Conservation (phyloP, 306 rosid species). For the barrel medic (Medicago truncatula) region MtrunA17r5.0-ANR NC_053048.1:40718501-40719000, state of each 20-base stretch:
- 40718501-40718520: neutral
- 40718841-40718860: conserved; percentile 95
- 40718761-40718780: conserved; percentile 59
- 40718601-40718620: neutral
- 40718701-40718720: conserved; percentile 77
- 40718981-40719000: conserved; percentile 62
- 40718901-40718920: conserved; percentile 1
- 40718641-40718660: conserved; percentile 70
- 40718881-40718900: conserved; percentile 47
- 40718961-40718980: conserved; percentile 50
- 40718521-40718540: neutral
- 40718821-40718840: conserved; percentile 63
- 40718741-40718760: conserved; percentile 64
- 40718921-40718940: neutral
- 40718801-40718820: conserved; percentile 69
- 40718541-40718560: neutral
- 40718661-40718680: conserved; percentile 70
- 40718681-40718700: conserved; percentile 66
- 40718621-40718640: conserved; percentile 58
- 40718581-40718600: neutral
- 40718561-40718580: conserved; percentile 4
- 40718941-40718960: too few relatives aligned
- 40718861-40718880: conserved; percentile 66
- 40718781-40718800: conserved; percentile 55
- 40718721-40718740: conserved; percentile 85